Percentiles rank a stretch among this genome's conserved stretches.
These are phyloP conservation scores for Dictyophora rubrovolvata DNA, from an alignment of 768 basidiomycete genomes.

Conservation along the genomic window DNA sequence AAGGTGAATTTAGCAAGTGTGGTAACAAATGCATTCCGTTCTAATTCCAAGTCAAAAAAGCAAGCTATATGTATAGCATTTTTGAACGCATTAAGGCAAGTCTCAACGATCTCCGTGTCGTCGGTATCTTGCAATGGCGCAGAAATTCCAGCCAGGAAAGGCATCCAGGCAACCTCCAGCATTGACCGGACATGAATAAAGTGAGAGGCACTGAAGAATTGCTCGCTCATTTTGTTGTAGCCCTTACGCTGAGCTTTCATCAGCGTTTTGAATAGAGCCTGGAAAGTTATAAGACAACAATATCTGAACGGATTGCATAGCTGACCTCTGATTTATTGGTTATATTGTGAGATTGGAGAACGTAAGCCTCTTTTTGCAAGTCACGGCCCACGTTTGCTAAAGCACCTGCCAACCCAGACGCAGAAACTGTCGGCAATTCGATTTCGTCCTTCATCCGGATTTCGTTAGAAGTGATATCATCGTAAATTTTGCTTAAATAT, in stretches of 20 bases:
- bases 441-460: conserved; percentile 99
- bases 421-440: conserved; percentile 42
- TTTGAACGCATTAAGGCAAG: conserved; percentile 93
- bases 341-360: conserved; percentile 93
- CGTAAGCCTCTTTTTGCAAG: conserved; percentile 91
- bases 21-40: conserved; percentile 97
- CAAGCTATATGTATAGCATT: conserved; percentile 94
- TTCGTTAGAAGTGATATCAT: conserved; percentile 86
- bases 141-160: conserved; percentile 91
- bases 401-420: conserved; percentile 63
- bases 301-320: conserved; percentile 9
- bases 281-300: not conserved
- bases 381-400: conserved; percentile 88
- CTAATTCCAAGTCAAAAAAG: conserved; percentile 93
- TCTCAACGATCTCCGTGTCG: conserved; percentile 82
- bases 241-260: conserved; percentile 86
- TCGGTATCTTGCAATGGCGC: conserved; percentile 92
- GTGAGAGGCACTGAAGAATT: conserved; percentile 94
- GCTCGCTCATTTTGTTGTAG: conserved; percentile 55
- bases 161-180: conserved; percentile 99
- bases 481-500: conserved; percentile 64
- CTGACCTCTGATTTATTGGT: conserved; percentile 88
- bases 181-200: conserved; percentile 95
- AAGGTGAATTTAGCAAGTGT: conserved; percentile 96
- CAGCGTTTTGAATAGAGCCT: conserved; percentile 90